Base-by-base conservation (phyloP, 1,139 yeast genomes). In the Yamadazyma dendronema region DNA sequence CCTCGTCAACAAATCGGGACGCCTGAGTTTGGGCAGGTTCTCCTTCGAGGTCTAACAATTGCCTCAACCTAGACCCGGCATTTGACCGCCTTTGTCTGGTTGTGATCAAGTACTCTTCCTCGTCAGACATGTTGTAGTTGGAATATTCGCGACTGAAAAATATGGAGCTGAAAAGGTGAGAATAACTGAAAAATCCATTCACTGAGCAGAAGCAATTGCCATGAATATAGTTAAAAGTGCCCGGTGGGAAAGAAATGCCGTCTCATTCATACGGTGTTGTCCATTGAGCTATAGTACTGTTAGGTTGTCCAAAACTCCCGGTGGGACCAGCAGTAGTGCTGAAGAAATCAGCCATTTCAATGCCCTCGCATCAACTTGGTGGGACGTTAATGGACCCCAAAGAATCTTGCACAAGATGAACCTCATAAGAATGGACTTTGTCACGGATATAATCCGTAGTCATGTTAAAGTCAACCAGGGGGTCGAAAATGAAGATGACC, bases 361-460 rank as follows among this genome's bases (percentile, higher is more conserved):
- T 49, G 78, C 81, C 25, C 67, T 92, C 35, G 98, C 99, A 1
- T 73, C 84, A 11, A 64, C 87, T 17, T 92, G 98, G 99, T 92
- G 99, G 98, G 96, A 94, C 54, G 82, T 86, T 13, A 67, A 82
- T 47, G 98, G 98, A 0, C 86, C 97, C 3, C 97, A 92, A 56
- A 67, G 97, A 28, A 86, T 92, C 40, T 72, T 94, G 33, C 98
- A 92, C 62, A 85, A 89, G 62, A 92, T 92, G 98, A 94, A 92
- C 57, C 66, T 87, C 37, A 70, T 87, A 35, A 70, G 98, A 45
- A 76, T 92, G 83, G 97, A 90, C 56, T 92, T 88, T 56, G 81
- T 92, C 35, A 77, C 77, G 41, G 72, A 74, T 6, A 82, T 81
- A 0, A 65, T 90, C 23, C 64, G 72, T 35, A 53, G 62, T 12